Percentiles rank a stretch among this genome's conserved stretches.
Conservation (phyloP, 208 protist genomes). For the Leishmania amazonensis region DNA sequence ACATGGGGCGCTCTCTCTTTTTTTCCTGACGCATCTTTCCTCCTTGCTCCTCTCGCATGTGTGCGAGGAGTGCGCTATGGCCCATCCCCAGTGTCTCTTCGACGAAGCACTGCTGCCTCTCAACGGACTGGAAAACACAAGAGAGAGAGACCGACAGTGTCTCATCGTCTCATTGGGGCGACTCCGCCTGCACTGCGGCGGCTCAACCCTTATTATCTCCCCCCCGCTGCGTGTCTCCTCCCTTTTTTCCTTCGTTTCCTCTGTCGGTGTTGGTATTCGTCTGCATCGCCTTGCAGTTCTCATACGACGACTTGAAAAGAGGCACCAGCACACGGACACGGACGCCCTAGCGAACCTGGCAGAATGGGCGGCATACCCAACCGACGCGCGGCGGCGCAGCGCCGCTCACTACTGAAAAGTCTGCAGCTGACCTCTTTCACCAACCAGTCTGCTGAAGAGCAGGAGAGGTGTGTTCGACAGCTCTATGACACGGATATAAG, state of each 20-base stretch:
- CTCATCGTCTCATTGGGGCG: not conserved
- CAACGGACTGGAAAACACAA: not conserved
- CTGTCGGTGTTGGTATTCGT: not conserved
- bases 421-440: slow-evolving; percentile 49
- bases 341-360: not conserved
- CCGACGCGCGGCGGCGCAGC: slow-evolving; percentile 27
- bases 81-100: not conserved
- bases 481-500: slow-evolving; percentile 60
- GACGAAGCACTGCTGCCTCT: not conserved
- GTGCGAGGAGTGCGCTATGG: not conserved
- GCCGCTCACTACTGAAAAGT: slow-evolving; percentile 57
- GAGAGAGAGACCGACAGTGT: not conserved
- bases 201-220: not conserved
- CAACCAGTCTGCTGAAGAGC: slow-evolving; percentile 42
- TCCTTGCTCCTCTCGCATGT: not conserved
- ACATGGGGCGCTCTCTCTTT: not conserved
- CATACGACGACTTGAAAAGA: not conserved
- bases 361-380: slow-evolving; percentile 8
- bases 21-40: not conserved
- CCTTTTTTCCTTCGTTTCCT: not conserved
- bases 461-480: slow-evolving; percentile 48
- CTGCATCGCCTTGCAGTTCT: not conserved
- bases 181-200: not conserved
- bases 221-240: not conserved
- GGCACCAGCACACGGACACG: not conserved